Evolutionary conservation across 257 asterid genomes (phyloP), one percentile per base, ranked within the genome.

Genomic region (Orobanche coerulescens): DNA sequence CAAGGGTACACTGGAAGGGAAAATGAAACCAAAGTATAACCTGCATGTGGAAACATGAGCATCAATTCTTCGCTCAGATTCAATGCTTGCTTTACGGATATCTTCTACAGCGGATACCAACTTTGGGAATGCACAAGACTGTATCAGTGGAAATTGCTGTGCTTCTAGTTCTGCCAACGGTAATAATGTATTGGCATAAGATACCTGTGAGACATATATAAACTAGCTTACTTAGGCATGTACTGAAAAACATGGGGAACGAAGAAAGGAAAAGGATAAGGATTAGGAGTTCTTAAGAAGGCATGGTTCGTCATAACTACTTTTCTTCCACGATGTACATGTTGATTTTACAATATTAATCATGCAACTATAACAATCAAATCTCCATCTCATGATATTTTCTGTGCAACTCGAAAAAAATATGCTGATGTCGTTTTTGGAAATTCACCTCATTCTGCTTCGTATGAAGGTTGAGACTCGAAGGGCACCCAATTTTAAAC

Each of bases 161-260:
- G 91, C 95, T 82, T 92, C 96, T 71, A 92, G 47, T 67, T 86
- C 97, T 52, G 86, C 95, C 77, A 92, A 71, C 6, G 84, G 91
- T 37, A 73, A 68, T 58, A 88, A 63, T 66, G 84, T 79, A 71
- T 86, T 92, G 69, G 82, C 82, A 81, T 75, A 92, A 34, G 82
- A 72, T 49, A 81, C 95, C 98, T 92, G 79, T 40, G 40, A 57
- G 25, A 71, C 71, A 73, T 58, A 61, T 6, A 16, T 18, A 40
- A 4, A 49, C 51, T 37, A 68, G n/a, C 39, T 60, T 28, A 25
- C 25, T n/a, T 18, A 30, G 36, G 26, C 55, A 61, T 58, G 64
- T 3, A 14, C 7, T 42, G 28, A 16, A 33, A 28, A 54, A 37
- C 12, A 1, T 49, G 28, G 43, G 31, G 31, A 5, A 5, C 3